These are phyloP conservation scores for Epichloe bromicola DNA, from an alignment of 2,329 filamentous ascomycete genomes.

Conservation along the genomic window DNA sequence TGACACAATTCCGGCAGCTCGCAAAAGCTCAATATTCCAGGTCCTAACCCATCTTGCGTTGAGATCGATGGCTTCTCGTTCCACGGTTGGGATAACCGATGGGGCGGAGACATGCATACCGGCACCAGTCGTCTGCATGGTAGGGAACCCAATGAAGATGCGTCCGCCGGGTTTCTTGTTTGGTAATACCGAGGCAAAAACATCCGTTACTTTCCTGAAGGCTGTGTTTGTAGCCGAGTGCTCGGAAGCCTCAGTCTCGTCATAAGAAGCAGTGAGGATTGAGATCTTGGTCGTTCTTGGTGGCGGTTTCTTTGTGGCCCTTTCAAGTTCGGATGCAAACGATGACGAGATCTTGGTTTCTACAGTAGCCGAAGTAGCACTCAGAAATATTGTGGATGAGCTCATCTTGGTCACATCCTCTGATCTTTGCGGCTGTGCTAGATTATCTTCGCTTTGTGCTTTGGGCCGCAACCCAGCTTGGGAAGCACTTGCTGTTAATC, in stretches of 20 bases:
- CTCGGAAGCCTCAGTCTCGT: constrained; percentile 58
- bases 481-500: constrained; percentile 48
- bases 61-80: constrained; percentile 90
- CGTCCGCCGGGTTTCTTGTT: constrained; percentile 69
- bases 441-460: constrained; percentile 48
- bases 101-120: constrained; percentile 91
- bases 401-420: constrained; percentile 61
- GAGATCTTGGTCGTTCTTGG: constrained; percentile 78
- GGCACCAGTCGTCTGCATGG: constrained; percentile 88
- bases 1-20: constrained; percentile 80
- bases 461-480: constrained; percentile 39
- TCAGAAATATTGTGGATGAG: constrained; percentile 72
- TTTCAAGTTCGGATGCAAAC: constrained; percentile 76
- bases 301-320: constrained; percentile 93
- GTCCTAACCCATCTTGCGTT: constrained; percentile 89
- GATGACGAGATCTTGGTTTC: constrained; percentile 58
- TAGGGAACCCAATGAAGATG: constrained; percentile 96
- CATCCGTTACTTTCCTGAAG: constrained; percentile 51
- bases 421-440: constrained; percentile 46
- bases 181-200: constrained; percentile 84
- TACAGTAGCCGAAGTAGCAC: constrained; percentile 74
- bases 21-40: constrained; percentile 91
- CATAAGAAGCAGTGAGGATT: constrained; percentile 82
- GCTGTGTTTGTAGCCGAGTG: constrained; percentile 29
- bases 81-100: constrained; percentile 92